Evolutionary conservation across 768 basidiomycete genomes (phyloP), one percentile per base, ranked within the genome.

Genomic region (Lactarius hatsudake): DNA sequence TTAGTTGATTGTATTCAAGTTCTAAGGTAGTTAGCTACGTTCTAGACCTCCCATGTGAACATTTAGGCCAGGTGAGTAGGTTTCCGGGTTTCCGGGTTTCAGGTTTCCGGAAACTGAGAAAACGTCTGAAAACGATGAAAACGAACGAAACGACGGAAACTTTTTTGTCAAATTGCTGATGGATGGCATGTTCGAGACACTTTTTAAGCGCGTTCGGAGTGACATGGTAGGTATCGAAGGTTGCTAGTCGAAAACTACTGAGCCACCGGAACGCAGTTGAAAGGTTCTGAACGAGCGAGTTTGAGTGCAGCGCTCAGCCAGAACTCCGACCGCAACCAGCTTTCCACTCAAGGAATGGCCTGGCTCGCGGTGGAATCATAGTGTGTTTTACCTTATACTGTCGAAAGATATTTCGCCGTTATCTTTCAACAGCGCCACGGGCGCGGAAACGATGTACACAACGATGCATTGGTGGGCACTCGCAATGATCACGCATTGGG

Each of bases 401-500:
- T 10, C 32, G 5, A 36, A 30, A 36, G n/a, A 57, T 3, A 13
- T 20, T 30, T 34, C n/a, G 18, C 23, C 34, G 2, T 40, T n/a
- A 2, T n/a, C 7, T 36, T 36, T 26, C 43, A 5, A 40, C 23
- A 65, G 64, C 8, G n/a, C 32, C 12, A 43, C 60, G 13, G 65
- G 53, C 20, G 26, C 48, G 5, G 65, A 66, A 1, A 66, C 53
- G 17, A 45, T 43, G 9, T 13, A 55, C 3, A 36, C 62, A 8
- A 38, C 66, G 18, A 23, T 69, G 23, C 5, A 17, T 9, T 57
- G 65, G 40, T 67, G 58, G 59, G 10, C 69, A 13, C 63, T 66
- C 13, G 67, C 65, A 5, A 59, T 72, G 61, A 32, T 71, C 20
- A 36, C 65, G 20, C 38, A 71, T n/a, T 70, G 65, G 8, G 61